Conservation (phyloP, 306 rosid genomes). For the Lathyrus oleraceus region DNA sequence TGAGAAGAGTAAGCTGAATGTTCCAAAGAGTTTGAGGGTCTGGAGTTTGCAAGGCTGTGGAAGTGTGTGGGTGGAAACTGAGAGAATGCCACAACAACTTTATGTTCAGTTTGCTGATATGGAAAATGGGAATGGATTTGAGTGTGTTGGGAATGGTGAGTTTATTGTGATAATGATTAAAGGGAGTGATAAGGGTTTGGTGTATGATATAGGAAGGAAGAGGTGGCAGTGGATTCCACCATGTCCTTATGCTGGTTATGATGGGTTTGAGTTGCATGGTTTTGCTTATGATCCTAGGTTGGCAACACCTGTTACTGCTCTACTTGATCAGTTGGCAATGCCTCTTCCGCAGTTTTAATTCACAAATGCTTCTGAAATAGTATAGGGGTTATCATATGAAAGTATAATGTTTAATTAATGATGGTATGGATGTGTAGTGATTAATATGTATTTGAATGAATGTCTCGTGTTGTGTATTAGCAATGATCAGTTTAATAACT, state of each 20-base stretch:
- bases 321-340: slow-evolving; percentile 72
- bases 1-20: slow-evolving; percentile 87
- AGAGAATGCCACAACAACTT: slow-evolving; percentile 90
- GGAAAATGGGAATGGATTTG: slow-evolving; percentile 75
- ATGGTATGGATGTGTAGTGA: not conserved
- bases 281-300: slow-evolving; percentile 84
- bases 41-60: slow-evolving; percentile 86
- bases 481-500: not conserved
- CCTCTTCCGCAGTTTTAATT: slow-evolving; percentile 56
- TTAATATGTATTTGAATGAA: not conserved
- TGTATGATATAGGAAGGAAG: slow-evolving; percentile 66
- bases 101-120: slow-evolving; percentile 62
- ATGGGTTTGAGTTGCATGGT: slow-evolving; percentile 60
- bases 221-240: slow-evolving; percentile 95
- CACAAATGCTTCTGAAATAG: too few species aligned
- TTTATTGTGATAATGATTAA: slow-evolving; percentile 56
- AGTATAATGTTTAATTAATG: not conserved
- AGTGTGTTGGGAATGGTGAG: slow-evolving; percentile 78
- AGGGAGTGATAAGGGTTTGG: slow-evolving; percentile 62
- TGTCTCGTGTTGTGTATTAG: not conserved
- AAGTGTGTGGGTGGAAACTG: slow-evolving; percentile 82
- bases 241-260: slow-evolving; percentile 60
- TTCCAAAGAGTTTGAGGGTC: slow-evolving; percentile 79
- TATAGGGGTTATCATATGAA: too few species aligned
- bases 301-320: slow-evolving; percentile 76